Base-by-base conservation (phyloP, 1,284 basidiomycete species). In the Kalmanozyma brasiliensis region DNA sequence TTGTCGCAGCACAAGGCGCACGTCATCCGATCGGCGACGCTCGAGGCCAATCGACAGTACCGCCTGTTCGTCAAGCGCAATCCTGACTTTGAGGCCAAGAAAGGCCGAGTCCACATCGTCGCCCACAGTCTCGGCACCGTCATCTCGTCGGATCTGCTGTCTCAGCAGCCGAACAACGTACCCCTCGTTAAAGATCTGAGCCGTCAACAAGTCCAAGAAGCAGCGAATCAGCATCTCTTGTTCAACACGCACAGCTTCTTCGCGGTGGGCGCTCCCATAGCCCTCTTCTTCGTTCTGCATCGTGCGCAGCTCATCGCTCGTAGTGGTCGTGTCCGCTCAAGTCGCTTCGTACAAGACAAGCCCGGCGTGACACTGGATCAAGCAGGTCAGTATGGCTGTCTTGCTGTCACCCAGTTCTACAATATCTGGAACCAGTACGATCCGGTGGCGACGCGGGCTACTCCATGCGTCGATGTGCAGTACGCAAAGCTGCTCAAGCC, bases 351-450 rank as follows among this genome's bases (percentile, higher is more conserved):
- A 1, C 85, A 85, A 69, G 84, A 63, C 26, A 33, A 55, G 36
- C 35, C 70, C 41, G 55, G 52, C 14, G 47, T 73, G 1, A 71
- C 85, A 73, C 77, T 85, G 19, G 84, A 85, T 36, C 73, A 83
- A n/a, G 78, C 83, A 8, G 86, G 86, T 0, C 73, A 83, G 51
- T 85, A 85, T 49, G 86, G 86, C 2, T 87, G 86, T 73, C 80
- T 87, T 73, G 84, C 86, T 1, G 80, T 85, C 11, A 85, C 86
- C 7, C 52, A 79, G 6, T 66, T 85, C 16, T 85, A 86, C 78
- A 87, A 87, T 74, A 83, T 86, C 41, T 85, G 86, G 72, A 84
- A 86, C 68, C 82, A 81, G 24, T 85, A 85, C 26, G 86, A 87
- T 71, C 86, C 86, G 0, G 83, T 87, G 36, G 85, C 82, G 13